Base-by-base conservation (phyloP, 768 basidiomycete species). In the Psilocybe sp. region DNA sequence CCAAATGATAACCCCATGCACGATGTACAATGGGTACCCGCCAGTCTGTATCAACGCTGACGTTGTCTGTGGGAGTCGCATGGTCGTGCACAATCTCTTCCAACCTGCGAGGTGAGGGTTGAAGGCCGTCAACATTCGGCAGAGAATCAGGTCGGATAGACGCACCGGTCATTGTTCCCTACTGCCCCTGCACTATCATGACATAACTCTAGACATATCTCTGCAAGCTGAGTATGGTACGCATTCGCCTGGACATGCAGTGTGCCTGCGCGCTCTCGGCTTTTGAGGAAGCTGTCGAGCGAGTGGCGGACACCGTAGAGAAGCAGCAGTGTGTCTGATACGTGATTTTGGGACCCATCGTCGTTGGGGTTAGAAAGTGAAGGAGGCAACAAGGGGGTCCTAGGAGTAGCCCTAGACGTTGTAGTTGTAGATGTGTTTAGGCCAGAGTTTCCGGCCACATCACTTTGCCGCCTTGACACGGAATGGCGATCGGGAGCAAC, bases 211-310 rank as follows among this genome's bases (percentile, higher is more conserved):
- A 58, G 28, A 35, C 56, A 58, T n/a, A 54, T 50, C 38, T 58
- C 56, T 15, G 56, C 56, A 38, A 52, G 41, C 23, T 58, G 56
- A 6, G 53, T 50, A 19, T 58, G 56, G 41, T 54, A 58, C n/a
- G n/a, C 33, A 11, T 10, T 18, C 1, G 51, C 34, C 20, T 50
- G 37, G 35, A 58, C 35, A 13, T 50, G 46, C 16, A 44, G 16
- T 3, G 40, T 13, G n/a, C 47, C 41, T 2, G 56, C 53, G 5
- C 41, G 42, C 3, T 40, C 38, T n/a, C 16, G 14, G 33, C 46
- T 44, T 28, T 53, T 58, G 33, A 58, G 39, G 19, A 58, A 58
- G 11, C 35, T 44, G 32, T 44, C 31, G 5, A 58, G 18, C 5
- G 56, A 58, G 32, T 43, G 28, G 15, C 53, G 53, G 15, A 52